A percentile compares a stretch with the other conserved stretches of the same genome.
These are phyloP conservation scores for Marasmius tenuissimus DNA, from an alignment of 1,284 basidiomycete genomes.

Conservation along the genomic window DNA sequence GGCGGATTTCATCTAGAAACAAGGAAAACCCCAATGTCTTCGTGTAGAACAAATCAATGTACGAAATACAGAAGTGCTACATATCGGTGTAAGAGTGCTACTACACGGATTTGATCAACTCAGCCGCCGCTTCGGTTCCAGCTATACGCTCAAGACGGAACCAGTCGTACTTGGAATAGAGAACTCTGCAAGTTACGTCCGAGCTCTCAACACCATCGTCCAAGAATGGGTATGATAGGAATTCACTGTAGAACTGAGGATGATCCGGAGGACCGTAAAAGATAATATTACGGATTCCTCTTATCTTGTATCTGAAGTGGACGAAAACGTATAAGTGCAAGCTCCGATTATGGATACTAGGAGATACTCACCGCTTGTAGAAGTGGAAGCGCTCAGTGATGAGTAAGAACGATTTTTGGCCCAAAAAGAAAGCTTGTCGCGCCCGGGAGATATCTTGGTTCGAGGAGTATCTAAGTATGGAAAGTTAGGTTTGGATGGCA, in stretches of 20 bases:
- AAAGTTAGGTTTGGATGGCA: neutral
- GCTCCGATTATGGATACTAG: neutral
- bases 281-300: conserved; percentile 89
- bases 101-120: conserved; percentile 37
- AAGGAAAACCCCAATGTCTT: neutral
- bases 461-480: conserved; percentile 75
- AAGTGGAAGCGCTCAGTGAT: conserved; percentile 98
- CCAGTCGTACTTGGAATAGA: conserved; percentile 89
- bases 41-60: neutral
- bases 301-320: conserved; percentile 74
- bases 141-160: conserved; percentile 83
- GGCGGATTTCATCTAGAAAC: neutral
- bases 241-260: conserved; percentile 88
- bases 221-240: conserved; percentile 85
- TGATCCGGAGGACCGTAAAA: conserved; percentile 94
- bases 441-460: conserved; percentile 94
- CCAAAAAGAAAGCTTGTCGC: conserved; percentile 89
- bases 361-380: conserved; percentile 70
- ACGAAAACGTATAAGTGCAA: conserved; percentile 4
- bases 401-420: conserved; percentile 84
- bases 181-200: conserved; percentile 75
- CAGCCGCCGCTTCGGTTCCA: conserved; percentile 53
- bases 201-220: conserved; percentile 75
- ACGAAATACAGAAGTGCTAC: neutral
- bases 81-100: neutral